phyloP scores from a whole-genome alignment of 345 rosid species.

The Raphanus raphanistrum region DNA sequence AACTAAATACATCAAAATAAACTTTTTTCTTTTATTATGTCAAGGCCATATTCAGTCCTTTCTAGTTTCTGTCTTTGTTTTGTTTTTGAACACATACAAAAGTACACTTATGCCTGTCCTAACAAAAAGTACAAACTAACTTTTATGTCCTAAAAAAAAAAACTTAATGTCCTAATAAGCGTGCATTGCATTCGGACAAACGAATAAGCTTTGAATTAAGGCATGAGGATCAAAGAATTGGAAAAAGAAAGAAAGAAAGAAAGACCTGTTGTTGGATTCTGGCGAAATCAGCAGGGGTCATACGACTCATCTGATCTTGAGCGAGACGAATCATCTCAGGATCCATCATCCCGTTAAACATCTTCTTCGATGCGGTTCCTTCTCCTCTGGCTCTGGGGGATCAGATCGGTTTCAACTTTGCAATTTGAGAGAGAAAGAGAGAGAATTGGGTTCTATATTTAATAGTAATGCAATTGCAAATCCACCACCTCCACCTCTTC shows the following conservation, averaged over 20 bases:
- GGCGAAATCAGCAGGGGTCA: constrained; percentile 81
- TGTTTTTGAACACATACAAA: neutral
- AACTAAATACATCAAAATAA: neutral
- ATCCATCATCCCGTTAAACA: constrained; percentile 92
- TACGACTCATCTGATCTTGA: constrained; percentile 96
- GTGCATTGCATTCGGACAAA: neutral
- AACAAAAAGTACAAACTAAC: neutral
- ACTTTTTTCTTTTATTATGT: no score
- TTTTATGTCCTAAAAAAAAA: neutral
- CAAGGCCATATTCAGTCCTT: neutral
- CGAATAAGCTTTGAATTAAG: neutral
- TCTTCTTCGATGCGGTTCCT: constrained; percentile 17
- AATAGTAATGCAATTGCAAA: neutral
- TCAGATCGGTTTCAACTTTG: constrained; percentile 1
- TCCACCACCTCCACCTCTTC: constrained; percentile 8
- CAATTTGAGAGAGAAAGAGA: neutral
- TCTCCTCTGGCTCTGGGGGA: neutral
- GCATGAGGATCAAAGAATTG: neutral
- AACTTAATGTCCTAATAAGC: neutral
- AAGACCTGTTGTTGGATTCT: constrained; percentile 66
- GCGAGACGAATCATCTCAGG: constrained; percentile 85
- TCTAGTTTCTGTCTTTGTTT: neutral
- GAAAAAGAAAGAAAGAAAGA: neutral
- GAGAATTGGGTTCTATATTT: neutral
- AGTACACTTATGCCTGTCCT: neutral